Percentiles rank a stretch among this genome's conserved stretches.
phyloP scores from a whole-genome alignment of 345 rosid genomes.

The Odontarrhena argentea region DNA sequence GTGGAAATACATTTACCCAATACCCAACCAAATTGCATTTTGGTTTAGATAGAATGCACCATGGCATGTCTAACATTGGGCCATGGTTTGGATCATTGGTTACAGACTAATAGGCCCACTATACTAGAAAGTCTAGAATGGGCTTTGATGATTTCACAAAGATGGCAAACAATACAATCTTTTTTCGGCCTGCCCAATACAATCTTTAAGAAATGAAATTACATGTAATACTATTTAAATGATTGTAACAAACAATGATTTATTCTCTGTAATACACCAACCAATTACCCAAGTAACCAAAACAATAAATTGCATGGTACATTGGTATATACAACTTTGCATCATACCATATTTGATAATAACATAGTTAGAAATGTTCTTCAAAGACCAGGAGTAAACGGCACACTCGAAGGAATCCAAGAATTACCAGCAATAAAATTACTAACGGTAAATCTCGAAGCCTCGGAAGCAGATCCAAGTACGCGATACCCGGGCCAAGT shows the following conservation, averaged over 20 bases:
- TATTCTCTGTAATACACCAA: conserved; percentile 26
- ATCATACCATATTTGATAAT: neutral
- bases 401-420: conserved; percentile 57
- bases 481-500: conserved; percentile 58
- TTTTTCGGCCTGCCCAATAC: too few species aligned
- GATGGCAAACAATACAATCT: neutral
- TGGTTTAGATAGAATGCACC: neutral
- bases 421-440: conserved; percentile 53
- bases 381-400: conserved; percentile 57
- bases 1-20: too few species aligned
- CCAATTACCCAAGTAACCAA: neutral
- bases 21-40: too few species aligned
- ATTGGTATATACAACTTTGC: conserved; percentile 28
- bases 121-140: neutral
- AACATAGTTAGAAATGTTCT: neutral
- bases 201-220: neutral
- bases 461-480: conserved; percentile 48
- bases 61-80: neutral
- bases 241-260: neutral
- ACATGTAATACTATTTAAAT: neutral
- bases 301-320: too few species aligned
- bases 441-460: conserved; percentile 52
- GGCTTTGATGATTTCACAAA: neutral
- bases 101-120: neutral
- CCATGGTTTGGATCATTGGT: neutral